Base-by-base conservation (phyloP, 1,284 basidiomycete genomes). In the Fomitopsis schrenkii region DNA sequence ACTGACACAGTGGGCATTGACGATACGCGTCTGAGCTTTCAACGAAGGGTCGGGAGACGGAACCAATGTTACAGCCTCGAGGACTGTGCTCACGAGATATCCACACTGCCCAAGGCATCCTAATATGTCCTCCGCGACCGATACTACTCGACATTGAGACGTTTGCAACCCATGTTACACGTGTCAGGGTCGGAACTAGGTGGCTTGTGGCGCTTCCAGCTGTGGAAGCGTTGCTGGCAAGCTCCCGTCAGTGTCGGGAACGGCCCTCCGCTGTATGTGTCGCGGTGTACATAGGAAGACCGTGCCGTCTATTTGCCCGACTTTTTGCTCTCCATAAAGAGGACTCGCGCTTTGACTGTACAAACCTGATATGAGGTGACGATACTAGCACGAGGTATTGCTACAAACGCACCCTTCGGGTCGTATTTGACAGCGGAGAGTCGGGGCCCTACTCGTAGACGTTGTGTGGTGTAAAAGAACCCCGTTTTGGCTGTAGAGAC, bases 401-500 rank as follows among this genome's bases (percentile, higher is more conserved):
- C 6, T 40, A 45, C 60, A 5, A 5, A 75, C 86, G 65, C 72
- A 94, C 94, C 92, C 74, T 80, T 78, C 1, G 93, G 93, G 71
- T 96, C 94, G 75, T 95, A 96, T 76, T 96, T 95, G 68, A 95
- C 90, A 41, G 90, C 87, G 40, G 90, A 85, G 60, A 96, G 78
- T 73, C 84, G 89, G 26, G 90, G 85, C 4, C 85, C 88, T 68
- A 85, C 74, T 36, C 94, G 82, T 55, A 88, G 76, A 26, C 93
- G 83, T 66, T 87, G 83, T 3, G 90, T 91, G 10, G 92, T 93
- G 76, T 95, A 96, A 75, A 95, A 95, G 77, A 84, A 94, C 17
- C 94, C 94, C 1, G 93, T 95, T 73, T 93, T 89, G 1, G 94
- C 94, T 1, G 93, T 94, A 15, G 93, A 95, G 59, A 95, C 87